phyloP scores from a whole-genome alignment of 1,284 basidiomycete species.

The Ceratorhiza oryzae-sativae region DNA sequence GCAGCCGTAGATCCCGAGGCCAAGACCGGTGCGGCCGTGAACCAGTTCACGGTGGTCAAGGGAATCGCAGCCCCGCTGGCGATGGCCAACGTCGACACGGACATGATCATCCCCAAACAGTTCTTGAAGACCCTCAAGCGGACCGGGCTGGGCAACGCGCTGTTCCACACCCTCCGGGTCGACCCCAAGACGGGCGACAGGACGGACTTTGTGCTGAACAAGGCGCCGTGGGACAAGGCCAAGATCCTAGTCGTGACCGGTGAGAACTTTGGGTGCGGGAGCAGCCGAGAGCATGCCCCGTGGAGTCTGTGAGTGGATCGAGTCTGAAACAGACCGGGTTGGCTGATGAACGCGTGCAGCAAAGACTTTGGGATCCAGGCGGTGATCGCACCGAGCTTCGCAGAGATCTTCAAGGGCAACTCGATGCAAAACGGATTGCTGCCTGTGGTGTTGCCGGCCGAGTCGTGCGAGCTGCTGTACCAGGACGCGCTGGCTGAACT shows the following conservation, averaged over 20 bases:
- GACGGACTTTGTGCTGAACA: conserved; percentile 91
- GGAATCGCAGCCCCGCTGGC: conserved; percentile 90
- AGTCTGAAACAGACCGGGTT: neutral
- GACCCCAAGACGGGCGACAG: conserved; percentile 80
- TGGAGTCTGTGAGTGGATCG: conserved; percentile 83
- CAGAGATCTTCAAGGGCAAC: conserved; percentile 93
- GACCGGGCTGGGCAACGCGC: conserved; percentile 87
- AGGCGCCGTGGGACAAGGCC: conserved; percentile 79
- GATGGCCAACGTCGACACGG: conserved; percentile 94
- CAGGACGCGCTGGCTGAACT: conserved; percentile 81
- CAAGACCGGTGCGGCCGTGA: conserved; percentile 53
- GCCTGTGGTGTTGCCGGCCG: conserved; percentile 79
- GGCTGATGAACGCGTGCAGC: conserved; percentile 52
- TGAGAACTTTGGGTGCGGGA: conserved; percentile 94
- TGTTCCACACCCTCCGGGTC: conserved; percentile 87
- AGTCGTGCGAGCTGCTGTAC: conserved; percentile 76
- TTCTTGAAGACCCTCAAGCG: conserved; percentile 96
- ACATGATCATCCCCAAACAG: conserved; percentile 97
- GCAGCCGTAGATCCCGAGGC: conserved; percentile 45
- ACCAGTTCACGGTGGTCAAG: conserved; percentile 81
- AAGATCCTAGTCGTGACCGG: conserved; percentile 90
- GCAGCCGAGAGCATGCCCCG: conserved; percentile 92
- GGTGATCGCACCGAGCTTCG: conserved; percentile 92
- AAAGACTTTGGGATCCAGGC: conserved; percentile 95
- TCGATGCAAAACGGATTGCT: conserved; percentile 98